These are phyloP conservation scores for Carpinus viminea DNA, from an alignment of 306 rosid species.

Conservation along the genomic window DNA sequence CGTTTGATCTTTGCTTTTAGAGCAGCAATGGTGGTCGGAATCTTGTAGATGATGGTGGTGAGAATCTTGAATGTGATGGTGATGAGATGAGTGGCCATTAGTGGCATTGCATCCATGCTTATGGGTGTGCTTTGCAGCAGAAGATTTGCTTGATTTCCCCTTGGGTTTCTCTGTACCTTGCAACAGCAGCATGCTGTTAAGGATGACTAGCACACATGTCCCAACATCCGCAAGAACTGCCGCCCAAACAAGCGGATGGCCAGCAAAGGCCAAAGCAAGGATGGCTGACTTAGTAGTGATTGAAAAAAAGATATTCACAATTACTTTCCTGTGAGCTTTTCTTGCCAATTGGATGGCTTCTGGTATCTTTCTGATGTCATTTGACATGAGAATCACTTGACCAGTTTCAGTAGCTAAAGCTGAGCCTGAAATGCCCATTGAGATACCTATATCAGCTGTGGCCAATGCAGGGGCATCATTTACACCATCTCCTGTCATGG, in stretches of 20 bases:
- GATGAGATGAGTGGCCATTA: slow-evolving; percentile 33
- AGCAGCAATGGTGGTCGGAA: slow-evolving; percentile 42
- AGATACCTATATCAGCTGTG: slow-evolving; percentile 84
- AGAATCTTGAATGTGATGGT: slow-evolving; percentile 20
- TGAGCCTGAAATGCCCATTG: slow-evolving; percentile 98
- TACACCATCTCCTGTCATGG: slow-evolving; percentile 92
- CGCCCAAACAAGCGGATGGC: slow-evolving; percentile 96
- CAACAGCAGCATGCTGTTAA: slow-evolving; percentile 90
- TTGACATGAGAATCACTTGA: slow-evolving; percentile 76
- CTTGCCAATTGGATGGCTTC: slow-evolving; percentile 77
- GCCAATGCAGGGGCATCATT: slow-evolving; percentile 96
- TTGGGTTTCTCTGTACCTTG: slow-evolving; percentile 38
- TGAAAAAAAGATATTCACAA: slow-evolving; percentile 64
- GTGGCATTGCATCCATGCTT: slow-evolving; percentile 41
- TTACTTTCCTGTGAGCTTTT: slow-evolving; percentile 57
- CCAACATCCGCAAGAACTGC: slow-evolving; percentile 99
- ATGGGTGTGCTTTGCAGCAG: slow-evolving; percentile 34
- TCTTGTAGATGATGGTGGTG: slow-evolving; percentile 35
- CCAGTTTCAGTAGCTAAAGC: slow-evolving; percentile 91
- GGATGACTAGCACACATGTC: slow-evolving; percentile 76
- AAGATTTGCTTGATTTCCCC: slow-evolving; percentile 47
- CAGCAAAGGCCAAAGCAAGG: slow-evolving; percentile 74
- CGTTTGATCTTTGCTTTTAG: slow-evolving; percentile 22
- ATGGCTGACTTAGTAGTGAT: slow-evolving; percentile 59
- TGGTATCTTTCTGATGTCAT: slow-evolving; percentile 80